A percentile compares a stretch with the other conserved stretches of the same genome.
Evolutionary conservation across 2,329 filamentous ascomycete species (phyloP).

Genomic region (Colletotrichum siamense): DNA sequence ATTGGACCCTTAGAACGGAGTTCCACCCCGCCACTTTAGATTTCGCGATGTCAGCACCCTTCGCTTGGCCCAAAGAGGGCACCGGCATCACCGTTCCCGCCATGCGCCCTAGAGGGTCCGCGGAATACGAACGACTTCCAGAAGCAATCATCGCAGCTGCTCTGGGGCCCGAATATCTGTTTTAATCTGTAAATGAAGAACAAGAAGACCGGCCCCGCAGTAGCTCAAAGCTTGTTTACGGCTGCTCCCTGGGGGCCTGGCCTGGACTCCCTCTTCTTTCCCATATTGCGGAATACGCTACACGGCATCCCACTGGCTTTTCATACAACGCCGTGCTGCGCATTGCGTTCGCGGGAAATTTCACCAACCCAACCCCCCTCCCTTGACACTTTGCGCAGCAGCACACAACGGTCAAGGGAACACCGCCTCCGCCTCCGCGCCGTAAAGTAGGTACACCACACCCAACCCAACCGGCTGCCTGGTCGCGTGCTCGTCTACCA

Average conservation of each 20-base stretch:
- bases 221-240: constrained; percentile 16
- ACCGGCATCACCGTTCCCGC: constrained; percentile 2
- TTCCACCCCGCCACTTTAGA: background rate
- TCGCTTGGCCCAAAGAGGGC: background rate
- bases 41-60: background rate
- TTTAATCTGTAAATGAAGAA: background rate
- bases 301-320: background rate
- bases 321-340: background rate
- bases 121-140: constrained; percentile 3
- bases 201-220: background rate
- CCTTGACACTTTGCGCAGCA: background rate
- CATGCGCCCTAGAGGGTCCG: background rate
- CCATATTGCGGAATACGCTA: background rate
- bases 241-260: background rate
- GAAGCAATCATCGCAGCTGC: background rate
- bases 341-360: background rate
- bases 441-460: background rate
- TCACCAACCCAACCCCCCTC: background rate
- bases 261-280: background rate
- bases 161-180: background rate
- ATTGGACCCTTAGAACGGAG: background rate
- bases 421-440: background rate
- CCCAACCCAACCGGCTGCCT: background rate
- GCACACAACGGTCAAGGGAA: background rate
- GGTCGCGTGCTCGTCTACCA: background rate